A percentile compares a stretch with the other conserved stretches of the same genome.
phyloP scores from a whole-genome alignment of 1,284 basidiomycete species.

The Singerocomus rubriflavus region DNA sequence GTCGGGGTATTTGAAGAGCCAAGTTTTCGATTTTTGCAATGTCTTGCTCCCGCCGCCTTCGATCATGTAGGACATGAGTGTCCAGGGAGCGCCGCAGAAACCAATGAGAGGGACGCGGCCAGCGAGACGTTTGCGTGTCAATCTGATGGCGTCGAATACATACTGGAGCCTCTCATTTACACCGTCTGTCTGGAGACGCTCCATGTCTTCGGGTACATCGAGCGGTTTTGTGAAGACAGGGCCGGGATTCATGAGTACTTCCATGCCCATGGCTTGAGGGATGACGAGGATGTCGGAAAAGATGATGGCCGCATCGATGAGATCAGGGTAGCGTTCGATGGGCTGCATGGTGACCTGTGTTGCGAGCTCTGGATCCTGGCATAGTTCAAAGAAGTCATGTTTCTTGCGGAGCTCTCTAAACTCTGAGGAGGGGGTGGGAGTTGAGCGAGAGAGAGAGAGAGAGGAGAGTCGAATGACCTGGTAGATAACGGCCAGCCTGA shows the following conservation, averaged over 20 bases:
- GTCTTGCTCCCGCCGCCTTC: constrained; percentile 91
- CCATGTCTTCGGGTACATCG: constrained; percentile 69
- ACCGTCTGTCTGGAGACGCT: constrained; percentile 63
- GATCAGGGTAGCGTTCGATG: constrained; percentile 78
- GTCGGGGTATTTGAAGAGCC: constrained; percentile 89
- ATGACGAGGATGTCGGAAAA: constrained; percentile 97
- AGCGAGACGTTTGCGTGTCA: constrained; percentile 72
- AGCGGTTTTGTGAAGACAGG: constrained; percentile 87
- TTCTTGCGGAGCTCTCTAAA: constrained; percentile 80
- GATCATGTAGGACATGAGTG: constrained; percentile 95
- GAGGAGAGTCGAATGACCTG: constrained; percentile 53
- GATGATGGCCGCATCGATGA: constrained; percentile 92
- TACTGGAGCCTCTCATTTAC: constrained; percentile 84
- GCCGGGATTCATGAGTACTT: constrained; percentile 90
- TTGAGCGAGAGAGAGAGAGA: constrained; percentile 5
- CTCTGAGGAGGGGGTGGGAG: constrained; percentile 50
- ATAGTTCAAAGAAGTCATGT: constrained; percentile 93
- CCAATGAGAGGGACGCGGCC: constrained; percentile 93
- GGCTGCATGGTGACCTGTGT: constrained; percentile 89
- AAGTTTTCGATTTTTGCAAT: constrained; percentile 85
- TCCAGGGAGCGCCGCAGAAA: constrained; percentile 96
- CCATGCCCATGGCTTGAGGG: constrained; percentile 94
- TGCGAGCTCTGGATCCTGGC: constrained; percentile 83
- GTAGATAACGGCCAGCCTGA: constrained; percentile 94
- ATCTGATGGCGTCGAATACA: constrained; percentile 86